Evolutionary conservation across 768 basidiomycete species (phyloP).

Genomic region (Leucocoprinus sp.): DNA sequence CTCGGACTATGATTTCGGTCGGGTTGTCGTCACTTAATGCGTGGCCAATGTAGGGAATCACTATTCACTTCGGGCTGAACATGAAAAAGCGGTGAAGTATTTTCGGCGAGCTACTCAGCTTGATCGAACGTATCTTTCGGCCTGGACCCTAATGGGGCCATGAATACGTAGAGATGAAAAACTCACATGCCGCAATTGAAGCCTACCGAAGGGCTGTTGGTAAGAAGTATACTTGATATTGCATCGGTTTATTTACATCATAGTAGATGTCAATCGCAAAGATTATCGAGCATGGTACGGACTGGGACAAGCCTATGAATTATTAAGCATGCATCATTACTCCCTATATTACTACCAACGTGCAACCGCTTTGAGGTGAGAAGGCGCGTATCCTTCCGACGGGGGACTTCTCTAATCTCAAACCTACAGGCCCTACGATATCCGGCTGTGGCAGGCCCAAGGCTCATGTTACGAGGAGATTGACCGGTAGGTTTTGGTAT

Average conservation of each 20-base stretch:
- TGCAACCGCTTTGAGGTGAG: conserved; percentile 83
- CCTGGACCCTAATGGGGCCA: conserved; percentile 99
- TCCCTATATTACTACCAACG: conserved; percentile 94
- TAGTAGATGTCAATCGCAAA: conserved; percentile 85
- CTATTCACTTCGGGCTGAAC: conserved; percentile 87
- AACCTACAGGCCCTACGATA: conserved; percentile 76
- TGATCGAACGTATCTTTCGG: conserved; percentile 89
- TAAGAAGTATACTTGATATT: conserved; percentile 28
- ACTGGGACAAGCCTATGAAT: conserved; percentile 94
- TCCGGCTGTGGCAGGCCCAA: conserved; percentile 92
- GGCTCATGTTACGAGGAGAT: conserved; percentile 92
- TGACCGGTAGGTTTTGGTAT: conserved; percentile 44
- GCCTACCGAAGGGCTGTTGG: conserved; percentile 94
- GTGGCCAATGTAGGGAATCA: conserved; percentile 70
- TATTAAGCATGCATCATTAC: conserved; percentile 95
- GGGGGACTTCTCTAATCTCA: background rate
- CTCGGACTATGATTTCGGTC: conserved; percentile 5
- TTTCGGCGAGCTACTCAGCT: conserved; percentile 93
- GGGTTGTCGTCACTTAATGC: background rate
- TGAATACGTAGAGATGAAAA: conserved; percentile 98
- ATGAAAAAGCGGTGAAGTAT: conserved; percentile 93
- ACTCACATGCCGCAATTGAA: conserved; percentile 97
- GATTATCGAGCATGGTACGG: conserved; percentile 99
- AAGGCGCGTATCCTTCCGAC: conserved; percentile 4
- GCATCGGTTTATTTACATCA: background rate